A percentile compares a stretch with the other conserved stretches of the same genome.
These are phyloP conservation scores for Lactuca saligna DNA, from an alignment of 129 eudicot species.

Conservation along the genomic window DNA sequence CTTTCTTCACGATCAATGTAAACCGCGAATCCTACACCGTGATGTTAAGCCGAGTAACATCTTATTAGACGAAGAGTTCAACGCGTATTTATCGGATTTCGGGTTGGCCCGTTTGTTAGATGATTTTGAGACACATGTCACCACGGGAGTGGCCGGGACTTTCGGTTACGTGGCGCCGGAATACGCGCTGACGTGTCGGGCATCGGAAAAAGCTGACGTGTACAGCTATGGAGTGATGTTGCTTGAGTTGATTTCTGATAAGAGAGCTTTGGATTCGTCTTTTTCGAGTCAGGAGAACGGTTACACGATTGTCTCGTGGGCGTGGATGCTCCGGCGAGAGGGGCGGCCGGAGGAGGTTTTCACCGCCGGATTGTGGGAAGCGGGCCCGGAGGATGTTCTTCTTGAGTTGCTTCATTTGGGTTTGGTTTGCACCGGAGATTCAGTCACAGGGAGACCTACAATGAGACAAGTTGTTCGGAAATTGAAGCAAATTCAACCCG, in stretches of 20 bases:
- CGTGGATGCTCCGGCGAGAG: constrained; percentile 40
- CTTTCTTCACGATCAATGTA: constrained; percentile 53
- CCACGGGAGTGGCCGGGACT: constrained; percentile 62
- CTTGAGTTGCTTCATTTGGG: constrained; percentile 49
- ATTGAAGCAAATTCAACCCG: constrained; percentile 41
- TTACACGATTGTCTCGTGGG: constrained; percentile 62
- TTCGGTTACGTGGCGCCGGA: constrained; percentile 73
- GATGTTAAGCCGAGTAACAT: constrained; percentile 68
- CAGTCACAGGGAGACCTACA: constrained; percentile 43
- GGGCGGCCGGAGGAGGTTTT: constrained; percentile 46
- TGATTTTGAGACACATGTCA: constrained; percentile 60
- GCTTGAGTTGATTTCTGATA: constrained; percentile 52
- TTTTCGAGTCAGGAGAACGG: constrained; percentile 56
- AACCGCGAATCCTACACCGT: constrained; percentile 55
- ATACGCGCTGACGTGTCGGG: constrained; percentile 52
- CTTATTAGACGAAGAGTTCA: constrained; percentile 52
- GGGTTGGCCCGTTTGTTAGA: constrained; percentile 60
- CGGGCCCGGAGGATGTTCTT: constrained; percentile 46
- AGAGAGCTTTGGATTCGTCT: constrained; percentile 56
- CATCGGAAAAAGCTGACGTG: constrained; percentile 62
- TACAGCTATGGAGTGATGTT: constrained; percentile 62
- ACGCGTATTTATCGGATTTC: constrained; percentile 58
- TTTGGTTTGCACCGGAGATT: constrained; percentile 47
- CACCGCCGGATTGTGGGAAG: constrained; percentile 48
- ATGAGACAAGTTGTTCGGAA: constrained; percentile 62